Percentiles rank a stretch among this genome's conserved stretches.
Conservation (phyloP, 306 rosid species). For the Mucuna pruriens region DNA sequence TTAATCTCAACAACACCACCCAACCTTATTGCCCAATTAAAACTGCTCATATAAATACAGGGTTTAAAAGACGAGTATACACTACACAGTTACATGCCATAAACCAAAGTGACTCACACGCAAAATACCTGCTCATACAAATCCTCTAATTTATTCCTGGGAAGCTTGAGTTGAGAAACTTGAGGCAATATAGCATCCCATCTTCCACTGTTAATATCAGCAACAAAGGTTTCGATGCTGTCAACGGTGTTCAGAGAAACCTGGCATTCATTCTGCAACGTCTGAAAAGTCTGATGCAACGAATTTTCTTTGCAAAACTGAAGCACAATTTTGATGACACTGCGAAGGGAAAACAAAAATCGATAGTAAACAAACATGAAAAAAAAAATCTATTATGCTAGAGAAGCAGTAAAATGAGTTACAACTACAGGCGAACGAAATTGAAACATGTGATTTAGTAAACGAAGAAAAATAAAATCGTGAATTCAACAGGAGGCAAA, state of each 20-base stretch:
- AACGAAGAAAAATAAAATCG: neutral
- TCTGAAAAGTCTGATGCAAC: slow-evolving; percentile 89
- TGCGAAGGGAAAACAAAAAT: slow-evolving; percentile 40
- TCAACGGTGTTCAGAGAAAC: slow-evolving; percentile 96
- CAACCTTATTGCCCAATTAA: neutral
- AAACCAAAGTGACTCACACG: neutral
- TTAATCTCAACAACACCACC: neutral
- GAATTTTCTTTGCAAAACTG: slow-evolving; percentile 98
- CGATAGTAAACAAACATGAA: neutral
- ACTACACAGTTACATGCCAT: neutral
- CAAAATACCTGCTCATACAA: slow-evolving; percentile 90
- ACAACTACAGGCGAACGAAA: neutral
- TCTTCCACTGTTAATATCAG: slow-evolving; percentile 93
- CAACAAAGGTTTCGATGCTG: slow-evolving; percentile 90
- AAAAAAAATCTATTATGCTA: neutral
- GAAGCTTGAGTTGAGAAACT: slow-evolving; percentile 96
- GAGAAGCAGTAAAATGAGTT: neutral
- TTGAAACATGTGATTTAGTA: neutral
- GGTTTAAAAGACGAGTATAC: neutral
- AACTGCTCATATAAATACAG: neutral
- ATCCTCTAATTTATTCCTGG: slow-evolving; percentile 93
- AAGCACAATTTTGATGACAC: slow-evolving; percentile 97
- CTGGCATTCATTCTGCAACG: slow-evolving; percentile 92
- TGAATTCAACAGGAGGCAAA: no score
- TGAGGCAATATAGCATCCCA: slow-evolving; percentile 98